Evolutionary conservation across 2,329 filamentous ascomycete genomes (phyloP).

Genomic region (Chaetomium olivaceum): DNA sequence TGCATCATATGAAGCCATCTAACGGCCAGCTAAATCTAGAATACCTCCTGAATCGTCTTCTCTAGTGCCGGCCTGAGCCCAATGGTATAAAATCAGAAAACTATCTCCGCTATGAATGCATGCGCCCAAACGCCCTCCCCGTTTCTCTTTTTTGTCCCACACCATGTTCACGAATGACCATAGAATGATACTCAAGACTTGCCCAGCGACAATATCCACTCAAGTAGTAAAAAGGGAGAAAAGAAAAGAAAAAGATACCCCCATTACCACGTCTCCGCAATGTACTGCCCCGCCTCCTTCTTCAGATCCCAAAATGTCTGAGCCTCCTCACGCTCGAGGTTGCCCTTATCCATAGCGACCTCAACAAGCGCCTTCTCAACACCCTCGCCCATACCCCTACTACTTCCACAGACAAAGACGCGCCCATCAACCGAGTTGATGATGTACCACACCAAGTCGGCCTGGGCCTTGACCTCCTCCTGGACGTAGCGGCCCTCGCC

Average conservation of each 20-base stretch:
- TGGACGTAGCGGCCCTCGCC: slow-evolving; percentile 91
- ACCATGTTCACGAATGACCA: background rate
- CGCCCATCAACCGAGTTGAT: slow-evolving; percentile 95
- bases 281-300: slow-evolving; percentile 91
- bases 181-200: background rate
- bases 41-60: slow-evolving; percentile 8
- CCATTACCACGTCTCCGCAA: slow-evolving; percentile 72
- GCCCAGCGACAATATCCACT: background rate
- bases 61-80: slow-evolving; percentile 24
- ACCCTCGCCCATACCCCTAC: slow-evolving; percentile 95
- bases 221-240: background rate
- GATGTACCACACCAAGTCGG: slow-evolving; percentile 97
- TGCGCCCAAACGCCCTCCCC: slow-evolving; percentile 17
- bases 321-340: slow-evolving; percentile 78
- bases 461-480: slow-evolving; percentile 87
- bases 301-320: slow-evolving; percentile 87
- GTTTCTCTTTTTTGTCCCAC: slow-evolving; percentile 5
- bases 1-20: background rate
- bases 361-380: slow-evolving; percentile 86
- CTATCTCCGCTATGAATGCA: slow-evolving; percentile 16
- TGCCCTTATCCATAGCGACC: slow-evolving; percentile 90
- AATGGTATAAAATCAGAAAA: slow-evolving; percentile 19
- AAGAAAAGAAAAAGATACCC: background rate
- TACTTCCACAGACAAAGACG: slow-evolving; percentile 94
- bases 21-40: background rate